Conservation (phyloP, 2,329 filamentous ascomycete genomes). For the Colletotrichum coccodes region DNA sequence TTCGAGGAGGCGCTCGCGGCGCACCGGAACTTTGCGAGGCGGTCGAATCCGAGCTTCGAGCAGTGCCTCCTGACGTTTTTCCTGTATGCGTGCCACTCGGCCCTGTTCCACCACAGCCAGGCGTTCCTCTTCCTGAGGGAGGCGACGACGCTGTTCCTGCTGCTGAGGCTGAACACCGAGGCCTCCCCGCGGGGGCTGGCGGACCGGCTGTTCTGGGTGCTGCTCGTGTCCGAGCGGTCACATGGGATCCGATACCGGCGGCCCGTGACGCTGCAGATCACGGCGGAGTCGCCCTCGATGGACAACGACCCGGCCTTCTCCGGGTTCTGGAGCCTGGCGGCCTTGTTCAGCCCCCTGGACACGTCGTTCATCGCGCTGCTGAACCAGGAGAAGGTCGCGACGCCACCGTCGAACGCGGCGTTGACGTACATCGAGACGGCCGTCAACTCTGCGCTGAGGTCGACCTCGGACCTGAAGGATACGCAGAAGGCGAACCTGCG, state of each 20-base stretch:
- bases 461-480: constrained; percentile 46
- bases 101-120: constrained; percentile 53
- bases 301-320: constrained; percentile 44
- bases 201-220: constrained; percentile 54
- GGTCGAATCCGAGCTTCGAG: constrained; percentile 49
- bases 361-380: constrained; percentile 53
- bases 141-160: constrained; percentile 51
- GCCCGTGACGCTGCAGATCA: constrained; percentile 55
- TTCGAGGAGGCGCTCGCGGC: constrained; percentile 48
- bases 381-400: constrained; percentile 48
- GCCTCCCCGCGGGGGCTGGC: constrained; percentile 38
- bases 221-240: constrained; percentile 54
- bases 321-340: constrained; percentile 52
- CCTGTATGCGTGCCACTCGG: constrained; percentile 55
- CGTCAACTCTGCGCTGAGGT: constrained; percentile 48
- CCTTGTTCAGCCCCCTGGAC: constrained; percentile 53
- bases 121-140: constrained; percentile 56
- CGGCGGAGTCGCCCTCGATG: constrained; percentile 44
- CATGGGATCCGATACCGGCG: constrained; percentile 56
- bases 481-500: constrained; percentile 56
- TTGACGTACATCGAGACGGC: constrained; percentile 48
- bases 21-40: constrained; percentile 45
- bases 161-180: constrained; percentile 44
- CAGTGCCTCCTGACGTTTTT: constrained; percentile 54
- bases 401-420: constrained; percentile 42